Conservation (phyloP, 805 yeast genomes). For the Priceomyces carsonii region DNA sequence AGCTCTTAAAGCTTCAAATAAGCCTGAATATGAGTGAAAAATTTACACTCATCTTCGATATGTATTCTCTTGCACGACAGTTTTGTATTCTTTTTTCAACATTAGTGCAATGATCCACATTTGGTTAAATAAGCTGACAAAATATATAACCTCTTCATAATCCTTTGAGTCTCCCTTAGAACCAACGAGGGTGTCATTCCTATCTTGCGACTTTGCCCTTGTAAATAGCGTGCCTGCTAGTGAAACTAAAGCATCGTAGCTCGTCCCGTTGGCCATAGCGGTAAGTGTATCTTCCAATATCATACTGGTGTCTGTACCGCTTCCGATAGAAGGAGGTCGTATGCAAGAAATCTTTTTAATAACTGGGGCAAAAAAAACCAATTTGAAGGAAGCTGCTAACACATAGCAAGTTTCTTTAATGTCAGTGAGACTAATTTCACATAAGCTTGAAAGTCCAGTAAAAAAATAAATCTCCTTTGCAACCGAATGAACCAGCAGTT, state of each 20-base stretch:
- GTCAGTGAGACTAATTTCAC: slow-evolving; percentile 26
- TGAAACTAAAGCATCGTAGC: too few relatives aligned
- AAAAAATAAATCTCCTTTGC: slow-evolving; percentile 1
- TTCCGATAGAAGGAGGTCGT: background rate
- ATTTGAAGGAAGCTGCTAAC: slow-evolving; percentile 22
- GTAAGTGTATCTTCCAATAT: background rate
- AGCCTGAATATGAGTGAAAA: background rate
- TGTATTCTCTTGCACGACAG: background rate
- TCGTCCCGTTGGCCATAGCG: too few relatives aligned
- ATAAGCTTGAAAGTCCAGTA: slow-evolving; percentile 3
- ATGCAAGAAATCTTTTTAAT: background rate
- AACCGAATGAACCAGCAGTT: slow-evolving; percentile 1
- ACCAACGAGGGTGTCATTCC: background rate
- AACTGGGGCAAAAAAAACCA: slow-evolving; percentile 25
- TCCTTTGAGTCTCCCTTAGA: background rate
- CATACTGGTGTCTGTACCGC: background rate
- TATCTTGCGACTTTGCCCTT: background rate
- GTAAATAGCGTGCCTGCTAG: background rate
- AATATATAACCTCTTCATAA: slow-evolving; percentile 11
- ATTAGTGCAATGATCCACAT: slow-evolving; percentile 28
- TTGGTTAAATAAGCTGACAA: slow-evolving; percentile 25
- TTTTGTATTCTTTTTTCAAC: slow-evolving; percentile 15
- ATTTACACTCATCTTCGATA: background rate
- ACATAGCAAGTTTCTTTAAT: slow-evolving; percentile 22
- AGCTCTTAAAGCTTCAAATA: background rate